Conservation (phyloP, 306 rosid genomes). For the Begonia peltatifolia region DNA sequence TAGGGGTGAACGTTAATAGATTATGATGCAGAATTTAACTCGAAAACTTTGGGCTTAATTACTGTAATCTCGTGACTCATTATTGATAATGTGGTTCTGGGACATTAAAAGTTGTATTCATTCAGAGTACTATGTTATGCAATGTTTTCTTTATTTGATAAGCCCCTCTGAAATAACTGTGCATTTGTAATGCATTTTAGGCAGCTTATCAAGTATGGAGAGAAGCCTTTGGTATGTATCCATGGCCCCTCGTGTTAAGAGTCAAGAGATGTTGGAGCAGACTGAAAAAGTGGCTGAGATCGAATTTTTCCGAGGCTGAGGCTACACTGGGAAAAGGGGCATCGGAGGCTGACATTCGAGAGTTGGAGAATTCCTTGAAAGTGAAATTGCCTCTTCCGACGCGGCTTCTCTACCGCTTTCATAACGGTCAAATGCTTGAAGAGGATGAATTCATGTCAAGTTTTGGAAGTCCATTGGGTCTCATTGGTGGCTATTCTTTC, state of each 20-base stretch:
- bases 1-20: too few relatives aligned
- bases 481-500: conserved; percentile 77
- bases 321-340: conserved; percentile 63
- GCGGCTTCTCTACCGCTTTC: conserved; percentile 68
- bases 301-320: conserved; percentile 52
- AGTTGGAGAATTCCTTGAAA: conserved; percentile 33
- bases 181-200: conserved; percentile 16
- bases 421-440: conserved; percentile 56
- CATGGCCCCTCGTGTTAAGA: conserved; percentile 81
- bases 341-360: conserved; percentile 50
- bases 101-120: too few relatives aligned
- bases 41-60: too few relatives aligned
- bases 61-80: too few relatives aligned
- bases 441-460: conserved; percentile 7
- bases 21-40: too few relatives aligned
- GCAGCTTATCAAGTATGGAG: conserved; percentile 52
- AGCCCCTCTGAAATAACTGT: too few relatives aligned
- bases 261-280: conserved; percentile 63
- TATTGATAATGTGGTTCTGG: too few relatives aligned
- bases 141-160: too few relatives aligned
- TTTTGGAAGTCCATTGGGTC: conserved; percentile 41
- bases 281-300: conserved; percentile 36
- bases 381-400: conserved; percentile 75
- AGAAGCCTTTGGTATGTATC: conserved; percentile 57
- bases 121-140: too few relatives aligned